A percentile compares a stretch with the other conserved stretches of the same genome.
Evolutionary conservation across 2,329 filamentous ascomycete genomes (phyloP).

Genomic region (Podosphaera xanthii): DNA sequence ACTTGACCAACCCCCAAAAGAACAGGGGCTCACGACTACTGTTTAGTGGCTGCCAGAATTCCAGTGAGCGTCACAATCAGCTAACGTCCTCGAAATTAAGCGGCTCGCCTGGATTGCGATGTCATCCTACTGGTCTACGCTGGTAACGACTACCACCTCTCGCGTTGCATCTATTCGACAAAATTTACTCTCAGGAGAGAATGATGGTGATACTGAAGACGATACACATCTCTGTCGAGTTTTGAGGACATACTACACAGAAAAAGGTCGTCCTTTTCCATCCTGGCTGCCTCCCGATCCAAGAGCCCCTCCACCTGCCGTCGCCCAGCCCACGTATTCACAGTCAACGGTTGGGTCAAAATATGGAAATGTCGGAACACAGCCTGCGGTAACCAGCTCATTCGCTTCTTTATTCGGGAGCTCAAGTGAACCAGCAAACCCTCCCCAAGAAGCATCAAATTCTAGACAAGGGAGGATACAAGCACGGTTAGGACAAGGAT

Average conservation of each 20-base stretch:
- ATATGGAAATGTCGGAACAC: conserved; percentile 23
- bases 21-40: background rate
- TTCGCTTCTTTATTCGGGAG: conserved; percentile 36
- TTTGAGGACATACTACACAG: conserved; percentile 74
- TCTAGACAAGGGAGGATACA: conserved; percentile 17
- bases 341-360: conserved; percentile 26
- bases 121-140: conserved; percentile 64
- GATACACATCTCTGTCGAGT: conserved; percentile 90
- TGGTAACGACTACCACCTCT: conserved; percentile 40
- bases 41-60: background rate
- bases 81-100: background rate
- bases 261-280: conserved; percentile 64
- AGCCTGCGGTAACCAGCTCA: conserved; percentile 18
- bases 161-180: conserved; percentile 38
- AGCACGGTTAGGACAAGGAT: background rate
- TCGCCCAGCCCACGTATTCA: conserved; percentile 28
- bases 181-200: conserved; percentile 45
- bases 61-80: background rate
- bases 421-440: conserved; percentile 4
- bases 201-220: conserved; percentile 57
- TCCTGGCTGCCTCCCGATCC: conserved; percentile 77
- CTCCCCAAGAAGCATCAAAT: conserved; percentile 20
- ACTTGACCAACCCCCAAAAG: background rate
- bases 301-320: conserved; percentile 31
- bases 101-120: conserved; percentile 23